phyloP scores from a whole-genome alignment of 1,139 yeast species.

The Arxiozyma slooffiae region DNA sequence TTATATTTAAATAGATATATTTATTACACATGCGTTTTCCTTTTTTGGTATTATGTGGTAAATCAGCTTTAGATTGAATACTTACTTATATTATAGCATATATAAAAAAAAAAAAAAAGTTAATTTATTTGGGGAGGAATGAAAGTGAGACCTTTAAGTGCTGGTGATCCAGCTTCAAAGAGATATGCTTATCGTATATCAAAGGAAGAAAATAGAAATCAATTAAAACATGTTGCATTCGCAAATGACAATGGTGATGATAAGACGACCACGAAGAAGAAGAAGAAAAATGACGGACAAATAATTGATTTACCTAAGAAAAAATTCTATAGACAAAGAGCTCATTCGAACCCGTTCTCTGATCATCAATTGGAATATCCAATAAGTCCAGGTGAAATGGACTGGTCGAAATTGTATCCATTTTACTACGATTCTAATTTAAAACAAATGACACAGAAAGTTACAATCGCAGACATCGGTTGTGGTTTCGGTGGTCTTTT shows the following conservation, averaged over 20 bases:
- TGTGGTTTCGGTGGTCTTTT: constrained; percentile 96
- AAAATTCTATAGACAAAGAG: constrained; percentile 88
- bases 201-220: constrained; percentile 33
- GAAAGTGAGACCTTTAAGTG: constrained; percentile 19
- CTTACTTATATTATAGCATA: no score
- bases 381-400: constrained; percentile 66
- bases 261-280: not conserved
- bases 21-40: not conserved
- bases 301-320: constrained; percentile 60
- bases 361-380: constrained; percentile 93
- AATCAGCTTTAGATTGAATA: no score
- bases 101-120: no score
- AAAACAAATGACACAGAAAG: constrained; percentile 42
- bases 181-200: constrained; percentile 29
- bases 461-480: constrained; percentile 91
- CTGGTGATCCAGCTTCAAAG: constrained; percentile 23
- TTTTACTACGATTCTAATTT: constrained; percentile 37
- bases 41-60: no score
- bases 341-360: constrained; percentile 94
- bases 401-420: constrained; percentile 77
- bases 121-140: no score
- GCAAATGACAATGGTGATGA: constrained; percentile 18
- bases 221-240: constrained; percentile 33
- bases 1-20: no score
- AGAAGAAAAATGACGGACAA: constrained; percentile 6